phyloP scores from a whole-genome alignment of 177 flowering plant genomes.

The Tripterygium wilfordii region DNA sequence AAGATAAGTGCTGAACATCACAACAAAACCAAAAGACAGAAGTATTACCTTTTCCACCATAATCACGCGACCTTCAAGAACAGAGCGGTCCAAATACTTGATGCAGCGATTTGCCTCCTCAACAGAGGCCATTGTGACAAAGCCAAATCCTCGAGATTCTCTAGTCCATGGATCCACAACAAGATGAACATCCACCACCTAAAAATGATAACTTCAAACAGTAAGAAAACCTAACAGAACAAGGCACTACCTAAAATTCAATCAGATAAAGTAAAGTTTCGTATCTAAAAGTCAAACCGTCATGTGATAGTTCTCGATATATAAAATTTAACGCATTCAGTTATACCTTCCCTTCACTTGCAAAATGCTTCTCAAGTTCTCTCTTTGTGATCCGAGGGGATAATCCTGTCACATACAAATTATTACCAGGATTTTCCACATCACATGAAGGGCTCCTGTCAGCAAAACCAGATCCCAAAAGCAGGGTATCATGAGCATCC shows the following conservation, averaged over 20 bases:
- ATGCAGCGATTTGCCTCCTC: slow-evolving; percentile 76
- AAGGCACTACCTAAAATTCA: not conserved
- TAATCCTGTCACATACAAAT: slow-evolving; percentile 87
- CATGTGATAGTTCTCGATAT: too few relatives aligned
- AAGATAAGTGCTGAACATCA: not conserved
- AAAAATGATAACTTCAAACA: not conserved
- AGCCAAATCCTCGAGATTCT: slow-evolving; percentile 95
- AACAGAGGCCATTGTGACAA: slow-evolving; percentile 71
- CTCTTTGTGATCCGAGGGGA: slow-evolving; percentile 72
- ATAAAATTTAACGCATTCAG: not conserved
- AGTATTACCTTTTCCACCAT: slow-evolving; percentile 82
- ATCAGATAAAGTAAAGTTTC: not conserved
- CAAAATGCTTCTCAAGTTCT: slow-evolving; percentile 80
- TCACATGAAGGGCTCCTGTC: slow-evolving; percentile 57
- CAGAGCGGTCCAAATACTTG: slow-evolving; percentile 73
- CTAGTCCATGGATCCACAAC: slow-evolving; percentile 90
- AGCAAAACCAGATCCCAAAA: slow-evolving; percentile 1
- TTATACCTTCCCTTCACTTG: slow-evolving; percentile 69
- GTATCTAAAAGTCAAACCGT: too few relatives aligned
- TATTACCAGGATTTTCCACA: slow-evolving; percentile 90
- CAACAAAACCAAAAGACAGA: not conserved
- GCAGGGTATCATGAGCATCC: not conserved
- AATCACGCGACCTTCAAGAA: slow-evolving; percentile 82
- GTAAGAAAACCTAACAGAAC: not conserved
- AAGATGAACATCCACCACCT: slow-evolving; percentile 87